phyloP scores from a whole-genome alignment of 805 yeast genomes.

The Monosporozyma yasuniensis region DNA sequence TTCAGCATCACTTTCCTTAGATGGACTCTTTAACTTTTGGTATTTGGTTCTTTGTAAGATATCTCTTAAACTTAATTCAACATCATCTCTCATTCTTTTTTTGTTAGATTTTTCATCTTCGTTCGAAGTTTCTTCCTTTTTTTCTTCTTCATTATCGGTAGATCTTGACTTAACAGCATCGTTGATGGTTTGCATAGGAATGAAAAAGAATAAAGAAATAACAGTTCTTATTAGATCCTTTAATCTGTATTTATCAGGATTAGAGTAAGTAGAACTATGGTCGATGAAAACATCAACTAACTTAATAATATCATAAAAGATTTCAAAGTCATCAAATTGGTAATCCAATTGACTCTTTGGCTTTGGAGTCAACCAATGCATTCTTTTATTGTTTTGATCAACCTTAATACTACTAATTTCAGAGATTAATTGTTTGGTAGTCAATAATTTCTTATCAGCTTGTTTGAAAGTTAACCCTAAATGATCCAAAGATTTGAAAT shows the following conservation, averaged over 20 bases:
- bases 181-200: constrained; percentile 43
- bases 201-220: constrained; percentile 60
- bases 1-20: constrained; percentile 6
- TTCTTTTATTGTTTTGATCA: constrained; percentile 79
- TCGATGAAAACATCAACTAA: constrained; percentile 59
- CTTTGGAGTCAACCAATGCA: constrained; percentile 77
- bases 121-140: constrained; percentile 11
- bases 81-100: constrained; percentile 26
- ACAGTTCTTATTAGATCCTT: constrained; percentile 63
- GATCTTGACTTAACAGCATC: constrained; percentile 19
- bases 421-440: constrained; percentile 82
- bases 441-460: constrained; percentile 84
- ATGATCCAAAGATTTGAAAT: constrained; percentile 89
- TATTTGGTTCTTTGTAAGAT: constrained; percentile 33
- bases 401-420: constrained; percentile 88
- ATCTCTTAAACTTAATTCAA: constrained; percentile 17
- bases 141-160: not conserved
- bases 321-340: constrained; percentile 52
- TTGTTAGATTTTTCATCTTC: constrained; percentile 13
- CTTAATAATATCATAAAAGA: constrained; percentile 64
- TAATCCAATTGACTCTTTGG: constrained; percentile 71
- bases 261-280: constrained; percentile 66
- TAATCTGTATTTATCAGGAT: constrained; percentile 69
- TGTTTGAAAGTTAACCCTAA: constrained; percentile 93
- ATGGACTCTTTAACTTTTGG: constrained; percentile 24